Evolutionary conservation across 2,329 filamentous ascomycete species (phyloP).

Genomic region (Peltaster fructicola): DNA sequence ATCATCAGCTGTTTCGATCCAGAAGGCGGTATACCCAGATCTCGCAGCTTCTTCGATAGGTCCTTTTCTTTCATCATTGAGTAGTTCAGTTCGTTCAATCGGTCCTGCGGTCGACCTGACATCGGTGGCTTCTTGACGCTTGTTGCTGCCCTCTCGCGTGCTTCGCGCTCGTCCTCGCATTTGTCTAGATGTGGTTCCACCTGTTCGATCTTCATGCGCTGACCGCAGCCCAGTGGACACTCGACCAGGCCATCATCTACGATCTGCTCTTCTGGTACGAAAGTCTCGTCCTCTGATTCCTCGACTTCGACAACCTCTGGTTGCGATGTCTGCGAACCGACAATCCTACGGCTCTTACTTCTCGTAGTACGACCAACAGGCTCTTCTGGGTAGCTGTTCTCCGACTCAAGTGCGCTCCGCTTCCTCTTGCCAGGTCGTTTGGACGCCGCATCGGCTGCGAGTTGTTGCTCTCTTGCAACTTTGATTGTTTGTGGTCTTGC

Average conservation of each 20-base stretch:
- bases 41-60: constrained; percentile 63
- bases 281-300: constrained; percentile 21
- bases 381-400: constrained; percentile 13
- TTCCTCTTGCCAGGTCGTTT: constrained; percentile 34
- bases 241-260: constrained; percentile 55
- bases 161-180: constrained; percentile 30
- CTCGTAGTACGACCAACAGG: constrained; percentile 19
- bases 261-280: constrained; percentile 16
- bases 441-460: constrained; percentile 9
- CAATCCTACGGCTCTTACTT: constrained; percentile 19
- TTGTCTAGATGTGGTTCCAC: constrained; percentile 71
- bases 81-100: constrained; percentile 70
- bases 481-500: constrained; percentile 45
- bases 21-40: constrained; percentile 56
- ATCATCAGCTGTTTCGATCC: constrained; percentile 57
- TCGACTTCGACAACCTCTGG: constrained; percentile 17
- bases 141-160: constrained; percentile 9
- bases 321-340: constrained; percentile 14
- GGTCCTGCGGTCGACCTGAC: constrained; percentile 39
- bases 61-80: constrained; percentile 64
- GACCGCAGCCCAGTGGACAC: constrained; percentile 64
- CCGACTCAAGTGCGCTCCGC: constrained; percentile 18
- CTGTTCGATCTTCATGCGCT: constrained; percentile 58
- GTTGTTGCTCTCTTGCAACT: constrained; percentile 34
- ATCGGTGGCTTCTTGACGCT: no score